Conservation (phyloP, 2,329 filamentous ascomycete genomes). For the Cordyceps cicadae region DNA sequence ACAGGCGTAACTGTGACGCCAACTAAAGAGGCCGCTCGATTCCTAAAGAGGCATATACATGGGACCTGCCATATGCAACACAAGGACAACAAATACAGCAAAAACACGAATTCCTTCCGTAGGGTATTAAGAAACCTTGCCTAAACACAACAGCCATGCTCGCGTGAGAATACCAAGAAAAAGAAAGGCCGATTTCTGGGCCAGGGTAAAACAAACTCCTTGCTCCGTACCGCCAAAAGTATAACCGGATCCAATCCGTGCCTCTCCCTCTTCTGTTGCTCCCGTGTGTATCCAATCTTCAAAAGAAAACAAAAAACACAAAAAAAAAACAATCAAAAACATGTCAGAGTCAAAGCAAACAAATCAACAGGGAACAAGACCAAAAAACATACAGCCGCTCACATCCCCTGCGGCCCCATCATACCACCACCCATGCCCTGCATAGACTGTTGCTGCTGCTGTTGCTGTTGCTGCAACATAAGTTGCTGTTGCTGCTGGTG, state of each 20-base stretch:
- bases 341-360: too few species aligned
- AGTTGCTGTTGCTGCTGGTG: constrained; percentile 23
- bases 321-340: neutral
- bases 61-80: neutral
- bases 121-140: constrained; percentile 10
- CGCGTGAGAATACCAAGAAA: neutral
- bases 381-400: constrained; percentile 10
- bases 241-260: constrained; percentile 1
- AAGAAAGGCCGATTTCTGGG: neutral
- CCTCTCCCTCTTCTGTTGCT: constrained; percentile 6
- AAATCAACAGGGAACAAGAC: neutral
- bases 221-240: constrained; percentile 1
- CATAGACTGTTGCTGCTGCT: constrained; percentile 33
- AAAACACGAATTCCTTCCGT: constrained; percentile 9
- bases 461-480: constrained; percentile 25
- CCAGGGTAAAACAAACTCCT: constrained; percentile 1
- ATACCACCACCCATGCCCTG: constrained; percentile 49
- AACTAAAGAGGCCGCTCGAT: neutral
- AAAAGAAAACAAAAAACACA: neutral
- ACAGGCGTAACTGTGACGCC: neutral
- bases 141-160: constrained; percentile 10
- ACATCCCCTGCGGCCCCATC: constrained; percentile 45
- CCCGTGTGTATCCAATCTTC: constrained; percentile 4
- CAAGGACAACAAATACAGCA: neutral
- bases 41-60: neutral